Percentiles rank a stretch among this genome's conserved stretches.
These are phyloP conservation scores for Mycena alexandri DNA, from an alignment of 768 basidiomycete genomes.

Conservation along the genomic window DNA sequence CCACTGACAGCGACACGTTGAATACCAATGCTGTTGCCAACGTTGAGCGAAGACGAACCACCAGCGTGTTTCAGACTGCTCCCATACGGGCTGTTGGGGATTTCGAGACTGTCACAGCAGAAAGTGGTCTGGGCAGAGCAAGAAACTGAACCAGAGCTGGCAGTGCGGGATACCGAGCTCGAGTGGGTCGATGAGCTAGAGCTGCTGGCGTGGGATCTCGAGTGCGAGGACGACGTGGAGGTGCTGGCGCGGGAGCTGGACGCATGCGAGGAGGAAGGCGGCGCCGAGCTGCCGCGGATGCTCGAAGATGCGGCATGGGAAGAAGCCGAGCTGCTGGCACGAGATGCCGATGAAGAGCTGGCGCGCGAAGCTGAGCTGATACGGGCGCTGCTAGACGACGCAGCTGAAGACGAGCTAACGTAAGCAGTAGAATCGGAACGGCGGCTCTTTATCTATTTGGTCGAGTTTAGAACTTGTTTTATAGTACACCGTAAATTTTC, in stretches of 20 bases:
- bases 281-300: slow-evolving; percentile 2
- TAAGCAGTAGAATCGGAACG: too few species aligned
- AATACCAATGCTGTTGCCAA: slow-evolving; percentile 17
- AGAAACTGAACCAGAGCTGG: slow-evolving; percentile 11
- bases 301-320: background rate
- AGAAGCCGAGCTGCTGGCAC: background rate
- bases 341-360: too few species aligned
- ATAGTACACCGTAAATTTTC: too few species aligned
- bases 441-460: too few species aligned
- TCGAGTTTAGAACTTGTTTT: too few species aligned
- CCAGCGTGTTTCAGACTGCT: slow-evolving; percentile 7
- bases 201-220: too few species aligned
- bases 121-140: background rate
- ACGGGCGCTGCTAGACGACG: too few species aligned
- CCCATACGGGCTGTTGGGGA: slow-evolving; percentile 2
- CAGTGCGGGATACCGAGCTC: slow-evolving; percentile 5
- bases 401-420: too few species aligned
- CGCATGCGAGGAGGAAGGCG: background rate
- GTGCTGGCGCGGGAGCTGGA: slow-evolving; percentile 5
- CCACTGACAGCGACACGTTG: slow-evolving; percentile 1
- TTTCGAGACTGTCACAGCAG: slow-evolving; percentile 16
- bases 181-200: background rate
- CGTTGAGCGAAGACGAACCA: slow-evolving; percentile 3
- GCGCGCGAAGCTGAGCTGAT: too few species aligned
- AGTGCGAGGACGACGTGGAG: background rate